Evolutionary conservation across 768 basidiomycete species (phyloP), one percentile per base, ranked within the genome.

Genomic region (Trametes villosa): DNA sequence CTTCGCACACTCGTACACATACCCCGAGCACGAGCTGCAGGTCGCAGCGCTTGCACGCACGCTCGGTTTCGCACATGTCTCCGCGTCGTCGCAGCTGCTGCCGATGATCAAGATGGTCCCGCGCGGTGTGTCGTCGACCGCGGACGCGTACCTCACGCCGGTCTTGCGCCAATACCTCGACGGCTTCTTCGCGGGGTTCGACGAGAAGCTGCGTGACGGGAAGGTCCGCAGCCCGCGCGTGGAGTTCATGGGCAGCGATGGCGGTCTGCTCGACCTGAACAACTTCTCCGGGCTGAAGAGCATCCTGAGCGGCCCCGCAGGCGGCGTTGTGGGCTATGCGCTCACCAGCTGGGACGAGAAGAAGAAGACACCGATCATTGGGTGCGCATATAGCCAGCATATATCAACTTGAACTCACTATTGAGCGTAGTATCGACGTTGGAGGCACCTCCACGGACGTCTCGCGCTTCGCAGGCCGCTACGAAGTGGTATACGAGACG

Each of bases 51-150:
- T 96, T 20, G 96, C 95, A 4, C 81, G 85, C 22, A 81, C 83
- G 47, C 71, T 96, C 5, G 96, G 96, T n/a, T 98, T 98, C 74
- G 79, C 81, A 6, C 94, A 97, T 45, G 85, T 98, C 66, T 96
- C 94, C 2, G 86, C 92, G 67, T 96, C 94, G 0, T 88, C 92
- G 2, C 85, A 88, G 62, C 80, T 96, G n/a, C 82, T 93, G 29
- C 91, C 94, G 3, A 94, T 94, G 91, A 96, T 96, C 79, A 94
- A 94, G 76, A 91, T 96, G 82, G 92, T 97, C 11, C 91, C 94
- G 1, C 89, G 96, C 0, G 96, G 94, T 2, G 87, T 91, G 11
- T 96, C 94, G 0, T 91, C 92, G 0, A 96, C 94, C 0, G 96
- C 94, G 0, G 96, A 98, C 67, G 96, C 96, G 0, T 98, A 98